These are phyloP conservation scores for Phytopythium litorale DNA, from an alignment of 352 stramenopile species.

Conservation along the genomic window DNA sequence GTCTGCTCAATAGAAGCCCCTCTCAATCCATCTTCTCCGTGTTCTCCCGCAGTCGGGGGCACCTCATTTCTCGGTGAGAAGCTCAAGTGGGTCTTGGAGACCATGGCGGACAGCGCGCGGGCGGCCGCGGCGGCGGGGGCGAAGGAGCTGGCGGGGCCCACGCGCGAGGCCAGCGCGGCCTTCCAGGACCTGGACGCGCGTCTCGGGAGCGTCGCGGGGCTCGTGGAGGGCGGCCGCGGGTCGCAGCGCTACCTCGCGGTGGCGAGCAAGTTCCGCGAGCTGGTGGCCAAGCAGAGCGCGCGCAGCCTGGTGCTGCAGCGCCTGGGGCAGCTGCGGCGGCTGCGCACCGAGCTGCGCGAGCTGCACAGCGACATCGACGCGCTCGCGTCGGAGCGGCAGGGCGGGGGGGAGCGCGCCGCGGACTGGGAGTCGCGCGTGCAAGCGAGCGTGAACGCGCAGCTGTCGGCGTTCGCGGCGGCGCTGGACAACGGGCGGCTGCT, in stretches of 20 bases:
- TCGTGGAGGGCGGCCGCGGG: background rate
- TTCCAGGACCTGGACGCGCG: background rate
- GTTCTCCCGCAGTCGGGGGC: too few species aligned
- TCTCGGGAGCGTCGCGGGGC: background rate
- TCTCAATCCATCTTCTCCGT: too few species aligned
- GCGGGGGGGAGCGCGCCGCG: background rate
- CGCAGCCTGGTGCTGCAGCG: conserved; percentile 1
- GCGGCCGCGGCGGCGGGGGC: too few species aligned
- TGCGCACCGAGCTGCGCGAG: background rate
- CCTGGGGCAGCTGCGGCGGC: background rate
- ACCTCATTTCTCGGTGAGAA: too few species aligned
- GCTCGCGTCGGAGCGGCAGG: background rate
- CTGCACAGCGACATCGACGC: background rate
- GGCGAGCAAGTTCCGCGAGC: background rate
- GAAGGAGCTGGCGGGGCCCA: background rate
- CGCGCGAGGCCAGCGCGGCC: background rate
- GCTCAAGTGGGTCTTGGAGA: too few species aligned
- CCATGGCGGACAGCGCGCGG: too few species aligned
- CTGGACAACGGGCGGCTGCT: conserved; percentile 10
- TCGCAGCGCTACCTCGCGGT: background rate
- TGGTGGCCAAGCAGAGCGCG: background rate
- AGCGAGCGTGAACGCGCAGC: background rate
- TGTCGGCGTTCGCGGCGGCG: background rate
- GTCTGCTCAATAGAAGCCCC: too few species aligned
- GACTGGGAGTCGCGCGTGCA: background rate